Conservation (phyloP, 2,329 filamentous ascomycete genomes). For the Pestalotiopsis fici region DNA sequence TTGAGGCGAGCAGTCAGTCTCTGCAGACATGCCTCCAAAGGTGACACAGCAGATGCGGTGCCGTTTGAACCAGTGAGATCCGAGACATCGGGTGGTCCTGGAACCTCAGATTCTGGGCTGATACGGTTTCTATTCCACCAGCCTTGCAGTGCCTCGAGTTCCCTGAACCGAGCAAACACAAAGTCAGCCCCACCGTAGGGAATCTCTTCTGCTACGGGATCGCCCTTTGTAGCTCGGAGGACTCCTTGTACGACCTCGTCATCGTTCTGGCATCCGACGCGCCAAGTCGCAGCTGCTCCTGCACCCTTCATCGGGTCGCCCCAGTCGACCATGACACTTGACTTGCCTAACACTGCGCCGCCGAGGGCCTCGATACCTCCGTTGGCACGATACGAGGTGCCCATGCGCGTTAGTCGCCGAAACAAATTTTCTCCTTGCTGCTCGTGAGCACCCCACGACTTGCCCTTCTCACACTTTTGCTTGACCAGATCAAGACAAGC, state of each 20-base stretch:
- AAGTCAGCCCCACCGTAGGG: constrained; percentile 65
- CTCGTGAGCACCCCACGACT: constrained; percentile 80
- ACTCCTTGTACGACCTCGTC: constrained; percentile 57
- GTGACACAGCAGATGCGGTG: constrained; percentile 15
- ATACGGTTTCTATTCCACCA: constrained; percentile 66
- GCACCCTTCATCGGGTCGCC: constrained; percentile 69
- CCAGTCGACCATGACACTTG: constrained; percentile 84
- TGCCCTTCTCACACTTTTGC: constrained; percentile 93
- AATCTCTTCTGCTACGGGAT: constrained; percentile 58
- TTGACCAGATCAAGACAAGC: constrained; percentile 92
- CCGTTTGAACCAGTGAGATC: constrained; percentile 13
- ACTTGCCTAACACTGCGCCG: constrained; percentile 58
- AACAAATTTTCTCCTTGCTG: constrained; percentile 86
- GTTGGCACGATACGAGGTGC: constrained; percentile 62
- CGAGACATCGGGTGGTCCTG: constrained; percentile 27
- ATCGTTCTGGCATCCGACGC: constrained; percentile 60
- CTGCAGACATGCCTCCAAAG: constrained; percentile 47
- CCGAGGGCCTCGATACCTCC: constrained; percentile 58
- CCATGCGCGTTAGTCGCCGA: constrained; percentile 70
- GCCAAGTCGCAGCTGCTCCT: constrained; percentile 56
- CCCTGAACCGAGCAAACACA: constrained; percentile 66
- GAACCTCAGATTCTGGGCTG: constrained; percentile 32
- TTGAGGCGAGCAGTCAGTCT: constrained; percentile 50
- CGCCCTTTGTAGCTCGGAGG: constrained; percentile 60
- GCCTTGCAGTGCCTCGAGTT: constrained; percentile 64